These are phyloP conservation scores for Laburnicola sp. DNA, from an alignment of 2,329 filamentous ascomycete genomes.

Conservation along the genomic window DNA sequence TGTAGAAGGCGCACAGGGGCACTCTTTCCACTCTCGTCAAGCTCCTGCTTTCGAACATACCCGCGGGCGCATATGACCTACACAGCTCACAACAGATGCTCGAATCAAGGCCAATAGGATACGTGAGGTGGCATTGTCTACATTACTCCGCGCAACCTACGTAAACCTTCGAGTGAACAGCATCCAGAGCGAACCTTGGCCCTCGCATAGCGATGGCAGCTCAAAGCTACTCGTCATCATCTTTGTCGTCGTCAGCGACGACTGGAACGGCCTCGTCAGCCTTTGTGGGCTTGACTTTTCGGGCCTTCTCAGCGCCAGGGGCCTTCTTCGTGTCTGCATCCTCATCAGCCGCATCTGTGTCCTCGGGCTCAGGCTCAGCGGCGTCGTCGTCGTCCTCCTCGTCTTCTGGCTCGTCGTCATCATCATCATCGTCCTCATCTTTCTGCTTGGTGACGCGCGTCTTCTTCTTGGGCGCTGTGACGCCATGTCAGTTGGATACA, in stretches of 20 bases:
- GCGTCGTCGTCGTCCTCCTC: constrained; percentile 33
- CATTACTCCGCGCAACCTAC: background rate
- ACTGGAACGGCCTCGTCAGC: constrained; percentile 37
- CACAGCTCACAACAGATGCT: too few species aligned
- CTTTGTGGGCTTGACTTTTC: constrained; percentile 37
- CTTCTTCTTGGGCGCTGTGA: constrained; percentile 42
- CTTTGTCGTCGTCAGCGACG: constrained; percentile 37
- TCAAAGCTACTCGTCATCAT: constrained; percentile 24
- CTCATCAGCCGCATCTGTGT: constrained; percentile 30
- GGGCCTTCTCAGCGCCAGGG: constrained; percentile 38
- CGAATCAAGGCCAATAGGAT: too few species aligned
- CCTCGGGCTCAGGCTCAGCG: constrained; percentile 20
- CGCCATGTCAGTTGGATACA: constrained; percentile 2
- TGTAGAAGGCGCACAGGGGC: too few species aligned
- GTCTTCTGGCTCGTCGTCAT: too few species aligned
- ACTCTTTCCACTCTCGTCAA: too few species aligned
- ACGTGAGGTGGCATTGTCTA: background rate
- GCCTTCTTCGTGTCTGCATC: constrained; percentile 43
- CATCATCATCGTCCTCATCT: constrained; percentile 34
- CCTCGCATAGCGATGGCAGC: background rate
- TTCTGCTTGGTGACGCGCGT: constrained; percentile 36
- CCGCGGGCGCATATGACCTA: too few species aligned
- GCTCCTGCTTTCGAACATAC: too few species aligned
- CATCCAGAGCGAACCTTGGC: background rate
- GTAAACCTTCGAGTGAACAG: background rate